Base-by-base conservation (phyloP, 129 eudicot genomes). In the Oenanthe sinensis region DNA sequence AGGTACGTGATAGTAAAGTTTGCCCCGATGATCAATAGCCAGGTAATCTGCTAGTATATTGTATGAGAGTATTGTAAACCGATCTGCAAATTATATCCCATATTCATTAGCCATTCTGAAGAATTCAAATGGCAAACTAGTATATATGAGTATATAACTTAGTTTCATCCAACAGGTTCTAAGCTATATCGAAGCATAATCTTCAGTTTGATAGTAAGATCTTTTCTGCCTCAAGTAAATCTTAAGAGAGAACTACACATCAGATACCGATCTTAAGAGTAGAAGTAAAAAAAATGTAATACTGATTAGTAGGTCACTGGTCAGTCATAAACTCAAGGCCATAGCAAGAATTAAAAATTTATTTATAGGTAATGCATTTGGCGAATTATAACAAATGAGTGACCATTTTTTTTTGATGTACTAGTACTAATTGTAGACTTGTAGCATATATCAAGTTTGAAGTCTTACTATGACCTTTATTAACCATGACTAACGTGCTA, bases 41-140 rank as follows among this genome's bases (percentile, higher is more conserved):
- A 96, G 86, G 85, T 90, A 92, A 81, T 96, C 96, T 26, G 99
- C 99, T 20, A 96, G 96, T 84, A 96, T 90, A 79, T 92, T 96
- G 88, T 96, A 96, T 0, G 99, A 96, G 69, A 96, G 88, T 65
- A 96, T 80, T 15, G 85, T 87, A 85, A 95, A 91, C 77, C 92
- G 85, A 83, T 92, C 97, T 90, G 96, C 86, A 84, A 74, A 42
- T 71, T 75, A 79, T 45, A 79, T 44, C 52, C 71, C 68, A 62
- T 37, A 62, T 50, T 46, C 62, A 79, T 33, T 45, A 46, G 36
- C 42, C 37, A 33, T 55, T 72, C 19, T 44, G 71, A 78, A 55
- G 49, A 67, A 58, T 20, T 46, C 48, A 24, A 47, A 78, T 7
- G 68, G 33, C 22, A 73, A 78, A 40, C 75, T 74, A 48, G 33